Evolutionary conservation across 2,329 filamentous ascomycete species (phyloP).

Genomic region (Aspergillus novofumigatus): DNA sequence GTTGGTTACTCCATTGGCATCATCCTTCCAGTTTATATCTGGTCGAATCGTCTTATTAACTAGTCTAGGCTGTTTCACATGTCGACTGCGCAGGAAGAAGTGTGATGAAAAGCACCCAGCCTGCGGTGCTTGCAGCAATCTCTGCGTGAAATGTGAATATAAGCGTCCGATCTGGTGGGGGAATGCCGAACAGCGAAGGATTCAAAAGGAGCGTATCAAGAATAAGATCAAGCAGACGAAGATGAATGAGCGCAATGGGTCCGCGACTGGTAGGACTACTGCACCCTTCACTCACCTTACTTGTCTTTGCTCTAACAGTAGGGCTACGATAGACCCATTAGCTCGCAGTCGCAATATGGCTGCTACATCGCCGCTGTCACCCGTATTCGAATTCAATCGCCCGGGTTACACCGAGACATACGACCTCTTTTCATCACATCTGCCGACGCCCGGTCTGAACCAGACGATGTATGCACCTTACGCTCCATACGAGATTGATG

Average conservation of each 20-base stretch:
- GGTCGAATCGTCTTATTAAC: not conserved
- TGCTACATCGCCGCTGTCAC: conserved; percentile 61
- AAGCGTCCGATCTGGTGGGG: conserved; percentile 97
- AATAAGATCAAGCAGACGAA: conserved; percentile 97
- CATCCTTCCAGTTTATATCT: not conserved
- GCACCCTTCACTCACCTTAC: not conserved
- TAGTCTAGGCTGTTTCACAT: conserved; percentile 61
- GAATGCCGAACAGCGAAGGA: conserved; percentile 78
- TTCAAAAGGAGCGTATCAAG: conserved; percentile 95
- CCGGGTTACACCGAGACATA: conserved; percentile 48
- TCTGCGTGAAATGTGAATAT: conserved; percentile 89
- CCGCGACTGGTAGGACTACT: conserved; percentile 38
- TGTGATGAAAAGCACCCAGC: conserved; percentile 64
- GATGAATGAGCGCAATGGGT: conserved; percentile 75
- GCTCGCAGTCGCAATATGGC: conserved; percentile 13
- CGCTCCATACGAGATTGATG: conserved; percentile 86
- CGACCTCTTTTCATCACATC: conserved; percentile 40
- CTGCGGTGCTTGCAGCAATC: conserved; percentile 62
- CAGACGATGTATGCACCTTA: conserved; percentile 54
- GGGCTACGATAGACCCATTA: conserved; percentile 11
- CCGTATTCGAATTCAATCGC: conserved; percentile 65
- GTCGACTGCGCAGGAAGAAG: conserved; percentile 64
- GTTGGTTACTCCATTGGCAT: conserved; percentile 52
- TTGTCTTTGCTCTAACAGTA: conserved; percentile 2
- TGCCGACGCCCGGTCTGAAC: conserved; percentile 53